Conservation (phyloP, 106 monocot genomes). For the Xerophyta viscosa region DNA sequence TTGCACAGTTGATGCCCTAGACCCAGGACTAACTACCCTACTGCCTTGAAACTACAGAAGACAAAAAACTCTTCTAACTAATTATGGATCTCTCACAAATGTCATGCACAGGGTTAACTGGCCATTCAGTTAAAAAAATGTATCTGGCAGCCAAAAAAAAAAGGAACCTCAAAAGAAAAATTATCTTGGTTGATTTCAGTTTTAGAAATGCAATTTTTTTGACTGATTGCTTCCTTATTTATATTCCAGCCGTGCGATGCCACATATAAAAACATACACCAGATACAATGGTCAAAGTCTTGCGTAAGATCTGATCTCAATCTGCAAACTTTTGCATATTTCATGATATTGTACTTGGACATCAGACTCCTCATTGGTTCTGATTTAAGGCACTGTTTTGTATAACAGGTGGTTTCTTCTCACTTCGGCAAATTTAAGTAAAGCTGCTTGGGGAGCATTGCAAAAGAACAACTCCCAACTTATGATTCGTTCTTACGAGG, state of each 20-base stretch:
- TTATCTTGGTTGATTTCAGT: too few species aligned
- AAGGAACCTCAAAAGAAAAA: too few species aligned
- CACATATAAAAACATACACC: conserved; percentile 92
- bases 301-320: conserved; percentile 52
- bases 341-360: neutral
- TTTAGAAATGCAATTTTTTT: too few species aligned
- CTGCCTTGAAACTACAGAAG: too few species aligned
- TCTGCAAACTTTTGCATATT: conserved; percentile 1
- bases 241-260: conserved; percentile 79
- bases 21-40: too few species aligned
- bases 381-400: conserved; percentile 9
- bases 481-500: conserved; percentile 98
- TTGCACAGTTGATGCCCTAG: too few species aligned
- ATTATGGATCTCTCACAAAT: too few species aligned
- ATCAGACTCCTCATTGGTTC: too few species aligned
- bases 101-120: too few species aligned
- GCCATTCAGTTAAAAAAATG: too few species aligned
- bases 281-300: conserved; percentile 80
- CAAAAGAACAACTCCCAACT: conserved; percentile 93
- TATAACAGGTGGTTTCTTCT: conserved; percentile 81
- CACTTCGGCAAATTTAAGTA: conserved; percentile 95
- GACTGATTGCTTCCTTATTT: conserved; percentile 4
- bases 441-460: conserved; percentile 98
- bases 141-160: too few species aligned
- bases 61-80: too few species aligned